Evolutionary conservation across 345 rosid genomes (phyloP), one percentile per base, ranked within the genome.

Genomic region (Stellera chamaejasme): DNA sequence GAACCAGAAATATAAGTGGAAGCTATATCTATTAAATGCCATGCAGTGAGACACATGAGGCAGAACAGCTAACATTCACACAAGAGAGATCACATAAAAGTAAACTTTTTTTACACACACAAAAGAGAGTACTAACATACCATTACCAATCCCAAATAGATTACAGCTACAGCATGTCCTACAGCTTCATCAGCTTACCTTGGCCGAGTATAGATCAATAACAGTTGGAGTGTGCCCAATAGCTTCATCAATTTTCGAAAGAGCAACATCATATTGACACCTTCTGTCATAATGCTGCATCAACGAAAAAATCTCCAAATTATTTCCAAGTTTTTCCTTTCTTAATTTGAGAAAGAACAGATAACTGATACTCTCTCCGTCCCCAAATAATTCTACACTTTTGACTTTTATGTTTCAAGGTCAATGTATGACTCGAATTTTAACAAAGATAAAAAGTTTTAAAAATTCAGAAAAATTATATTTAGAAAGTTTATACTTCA

Each of bases 201-300:
- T 94, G 64, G 78, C 89, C 2, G 84, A 87, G 60, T 94, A 94
- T 61, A 90, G 71, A 78, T 94, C 97, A 77, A 94, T 94, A 55
- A 94, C 96, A 26, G 99, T 94, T 19, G 97, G 99, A 50, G 99
- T 94, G 69, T 90, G 97, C 62, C 68, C 73, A 58, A 94, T 85
- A 62, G 97, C 97, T 81, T 87, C 95, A 8, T 90, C 81, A 69
- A 90, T 87, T 78, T 85, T 94, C 51, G 74, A 61, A 59, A 94
- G 76, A 63, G 97, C 95, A 67, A 69, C 57, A 45, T 80, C 89
- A 79, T 83, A 79, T 44, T 75, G 93, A 65, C 95, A 85, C 62
- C 90, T 77, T 69, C 95, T 87, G 72, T 94, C 99, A 75, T 85
- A 90, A 79, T 94, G 99, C 99, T 94, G 97, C 81, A 69, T 43